Conservation (phyloP, 805 yeast genomes). For the Ogataea ramenticola region DNA sequence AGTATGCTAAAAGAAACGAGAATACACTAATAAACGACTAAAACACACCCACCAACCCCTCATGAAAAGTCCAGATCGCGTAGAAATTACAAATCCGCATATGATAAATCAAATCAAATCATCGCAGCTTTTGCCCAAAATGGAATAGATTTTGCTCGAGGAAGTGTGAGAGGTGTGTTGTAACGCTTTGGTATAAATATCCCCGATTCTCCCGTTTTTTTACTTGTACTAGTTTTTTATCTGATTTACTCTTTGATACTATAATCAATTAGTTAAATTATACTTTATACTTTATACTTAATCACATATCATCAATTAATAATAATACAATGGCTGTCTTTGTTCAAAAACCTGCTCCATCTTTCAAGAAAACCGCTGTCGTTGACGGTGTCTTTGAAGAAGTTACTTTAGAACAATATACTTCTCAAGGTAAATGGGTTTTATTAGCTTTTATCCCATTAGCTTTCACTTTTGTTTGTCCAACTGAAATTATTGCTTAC, state of each 20-base stretch:
- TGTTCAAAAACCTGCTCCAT: constrained; percentile 95
- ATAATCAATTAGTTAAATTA: too few relatives aligned
- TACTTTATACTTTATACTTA: too few relatives aligned
- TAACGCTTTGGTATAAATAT: not conserved
- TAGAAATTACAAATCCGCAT: not conserved
- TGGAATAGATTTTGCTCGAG: not conserved
- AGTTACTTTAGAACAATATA: constrained; percentile 83
- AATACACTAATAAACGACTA: too few relatives aligned
- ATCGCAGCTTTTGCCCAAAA: too few relatives aligned
- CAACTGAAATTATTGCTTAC: constrained; percentile 98
- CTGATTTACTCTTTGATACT: too few relatives aligned
- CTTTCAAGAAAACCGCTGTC: constrained; percentile 95
- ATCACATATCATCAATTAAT: too few relatives aligned
- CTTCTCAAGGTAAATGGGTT: constrained; percentile 90
- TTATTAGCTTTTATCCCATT: constrained; percentile 94
- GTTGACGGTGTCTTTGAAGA: constrained; percentile 95
- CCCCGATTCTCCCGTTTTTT: not conserved
- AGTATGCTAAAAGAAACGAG: too few relatives aligned
- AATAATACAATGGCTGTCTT: constrained; percentile 76
- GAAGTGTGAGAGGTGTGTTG: not conserved
- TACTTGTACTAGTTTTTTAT: not conserved
- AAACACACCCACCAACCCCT: not conserved
- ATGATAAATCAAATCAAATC: too few relatives aligned
- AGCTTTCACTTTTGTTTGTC: constrained; percentile 99
- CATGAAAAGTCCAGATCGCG: not conserved